Conservation (phyloP, 371 early-diverging fungal genomes). For the Mucor ambiguus region DNA sequence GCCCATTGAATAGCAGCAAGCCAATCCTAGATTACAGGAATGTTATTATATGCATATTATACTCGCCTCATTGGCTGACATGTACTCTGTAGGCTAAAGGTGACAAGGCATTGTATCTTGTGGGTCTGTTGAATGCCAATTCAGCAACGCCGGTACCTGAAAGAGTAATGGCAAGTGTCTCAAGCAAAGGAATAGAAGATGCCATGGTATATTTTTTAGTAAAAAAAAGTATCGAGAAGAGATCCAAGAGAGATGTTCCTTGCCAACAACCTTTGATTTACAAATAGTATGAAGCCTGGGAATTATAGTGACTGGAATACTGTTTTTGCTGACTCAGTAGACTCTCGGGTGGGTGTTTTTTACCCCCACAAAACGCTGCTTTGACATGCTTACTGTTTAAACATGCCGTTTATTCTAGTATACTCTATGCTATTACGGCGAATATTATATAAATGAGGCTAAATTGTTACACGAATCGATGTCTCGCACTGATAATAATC, state of each 20-base stretch:
- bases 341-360: slow-evolving; percentile 1
- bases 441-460: too few relatives aligned
- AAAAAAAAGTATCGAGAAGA: neutral
- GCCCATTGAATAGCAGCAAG: slow-evolving; percentile 61
- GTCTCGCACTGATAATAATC: neutral
- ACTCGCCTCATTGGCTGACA: too few relatives aligned
- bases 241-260: neutral
- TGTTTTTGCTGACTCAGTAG: slow-evolving; percentile 23
- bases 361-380: neutral
- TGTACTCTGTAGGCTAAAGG: slow-evolving; percentile 59
- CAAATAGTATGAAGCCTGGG: slow-evolving; percentile 11
- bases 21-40: slow-evolving; percentile 53
- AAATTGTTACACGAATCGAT: neutral
- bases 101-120: slow-evolving; percentile 64
- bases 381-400: neutral
- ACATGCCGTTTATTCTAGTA: too few relatives aligned
- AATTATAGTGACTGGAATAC: slow-evolving; percentile 22
- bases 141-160: slow-evolving; percentile 62
- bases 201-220: slow-evolving; percentile 13
- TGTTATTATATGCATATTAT: too few relatives aligned
- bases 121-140: slow-evolving; percentile 70
- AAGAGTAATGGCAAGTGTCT: slow-evolving; percentile 55
- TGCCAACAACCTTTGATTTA: neutral
- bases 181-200: slow-evolving; percentile 45
- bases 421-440: too few relatives aligned